Conservation (phyloP, 805 yeast genomes). For the Tetrapisispora iriomotensis region DNA sequence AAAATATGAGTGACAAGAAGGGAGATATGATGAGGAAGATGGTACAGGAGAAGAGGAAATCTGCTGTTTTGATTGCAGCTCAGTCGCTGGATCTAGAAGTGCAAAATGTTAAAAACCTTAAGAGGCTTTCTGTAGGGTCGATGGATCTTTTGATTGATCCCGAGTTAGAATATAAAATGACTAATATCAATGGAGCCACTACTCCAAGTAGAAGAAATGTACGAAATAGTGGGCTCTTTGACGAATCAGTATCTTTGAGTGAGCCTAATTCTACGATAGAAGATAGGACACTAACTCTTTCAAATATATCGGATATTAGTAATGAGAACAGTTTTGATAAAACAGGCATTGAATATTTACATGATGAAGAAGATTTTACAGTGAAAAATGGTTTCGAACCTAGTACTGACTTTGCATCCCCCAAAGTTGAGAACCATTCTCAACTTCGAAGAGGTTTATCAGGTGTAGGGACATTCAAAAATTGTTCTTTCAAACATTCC, state of each 20-base stretch:
- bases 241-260: not conserved
- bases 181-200: not conserved
- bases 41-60: slow-evolving; percentile 28
- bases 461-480: slow-evolving; percentile 18
- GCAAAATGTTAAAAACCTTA: slow-evolving; percentile 62
- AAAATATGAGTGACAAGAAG: not conserved
- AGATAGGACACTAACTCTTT: not conserved
- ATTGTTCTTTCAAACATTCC: slow-evolving; percentile 9
- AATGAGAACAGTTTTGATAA: slow-evolving; percentile 21
- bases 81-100: slow-evolving; percentile 67
- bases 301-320: not conserved
- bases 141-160: slow-evolving; percentile 48
- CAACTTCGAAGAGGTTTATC: slow-evolving; percentile 13
- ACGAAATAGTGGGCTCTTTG: not conserved
- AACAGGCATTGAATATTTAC: slow-evolving; percentile 23
- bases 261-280: not conserved
- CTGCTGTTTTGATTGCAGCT: slow-evolving; percentile 50
- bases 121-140: slow-evolving; percentile 58
- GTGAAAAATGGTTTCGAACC: not conserved
- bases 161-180: slow-evolving; percentile 39
- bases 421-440: not conserved
- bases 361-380: slow-evolving; percentile 8
- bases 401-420: not conserved
- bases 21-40: not conserved
- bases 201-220: not conserved